These are phyloP conservation scores for Coprinopsis sp. DNA, from an alignment of 768 basidiomycete genomes.

Conservation along the genomic window DNA sequence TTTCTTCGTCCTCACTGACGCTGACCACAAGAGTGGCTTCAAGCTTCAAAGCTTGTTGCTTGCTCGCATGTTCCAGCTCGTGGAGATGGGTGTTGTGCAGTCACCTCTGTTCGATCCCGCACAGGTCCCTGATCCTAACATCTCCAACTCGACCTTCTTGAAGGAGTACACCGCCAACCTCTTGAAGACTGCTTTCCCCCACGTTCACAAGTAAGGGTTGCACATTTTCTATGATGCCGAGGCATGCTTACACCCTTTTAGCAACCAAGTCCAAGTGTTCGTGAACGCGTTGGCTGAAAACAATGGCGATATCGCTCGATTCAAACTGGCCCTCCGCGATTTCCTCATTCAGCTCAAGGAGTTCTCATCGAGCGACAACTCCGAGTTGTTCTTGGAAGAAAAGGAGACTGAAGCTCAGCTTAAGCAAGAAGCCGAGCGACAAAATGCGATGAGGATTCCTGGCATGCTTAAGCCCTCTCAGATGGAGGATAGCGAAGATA, in stretches of 20 bases:
- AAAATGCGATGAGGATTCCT: constrained; percentile 91
- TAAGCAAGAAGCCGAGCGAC: constrained; percentile 78
- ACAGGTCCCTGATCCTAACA: constrained; percentile 60
- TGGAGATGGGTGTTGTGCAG: constrained; percentile 64
- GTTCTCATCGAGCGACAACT: constrained; percentile 85
- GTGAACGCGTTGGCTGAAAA: constrained; percentile 63
- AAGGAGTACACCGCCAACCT: constrained; percentile 84
- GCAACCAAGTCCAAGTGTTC: constrained; percentile 70
- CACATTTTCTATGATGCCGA: constrained; percentile 12
- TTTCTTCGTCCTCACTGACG: constrained; percentile 95
- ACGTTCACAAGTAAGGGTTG: constrained; percentile 71
- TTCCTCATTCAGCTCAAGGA: constrained; percentile 98
- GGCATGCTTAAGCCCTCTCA: constrained; percentile 97
- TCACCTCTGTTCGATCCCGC: constrained; percentile 83
- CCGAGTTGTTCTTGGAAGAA: constrained; percentile 91
- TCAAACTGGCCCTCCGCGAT: constrained; percentile 92
- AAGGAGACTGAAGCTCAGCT: constrained; percentile 81
- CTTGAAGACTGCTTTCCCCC: constrained; percentile 85
- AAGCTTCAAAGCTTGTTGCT: constrained; percentile 92
- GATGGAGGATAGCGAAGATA: constrained; percentile 89
- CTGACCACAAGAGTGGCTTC: constrained; percentile 99
- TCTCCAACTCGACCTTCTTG: constrained; percentile 77
- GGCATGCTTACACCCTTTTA: constrained; percentile 22
- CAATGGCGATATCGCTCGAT: constrained; percentile 78
- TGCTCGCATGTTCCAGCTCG: constrained; percentile 88